Evolutionary conservation across 495 filamentous ascomycete genomes (phyloP).

Genomic region (Aspergillus affinis): DNA sequence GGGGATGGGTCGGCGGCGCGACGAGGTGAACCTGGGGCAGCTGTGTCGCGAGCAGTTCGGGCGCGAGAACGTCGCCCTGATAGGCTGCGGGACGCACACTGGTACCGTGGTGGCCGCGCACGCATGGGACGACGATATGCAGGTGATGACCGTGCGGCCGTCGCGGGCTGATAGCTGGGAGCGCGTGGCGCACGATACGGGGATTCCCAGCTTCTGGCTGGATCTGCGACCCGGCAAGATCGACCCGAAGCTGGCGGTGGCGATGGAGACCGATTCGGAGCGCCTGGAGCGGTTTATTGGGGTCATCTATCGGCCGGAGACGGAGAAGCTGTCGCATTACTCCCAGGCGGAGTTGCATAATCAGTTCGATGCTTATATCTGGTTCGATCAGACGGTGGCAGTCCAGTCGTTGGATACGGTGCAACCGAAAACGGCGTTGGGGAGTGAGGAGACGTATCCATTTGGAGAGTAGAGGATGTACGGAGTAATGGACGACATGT

Average conservation of each 20-base stretch:
- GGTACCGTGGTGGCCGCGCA: conserved; percentile 58
- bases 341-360: conserved; percentile 51
- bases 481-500: not conserved
- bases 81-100: conserved; percentile 53
- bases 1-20: conserved; percentile 50
- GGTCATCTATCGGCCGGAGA: conserved; percentile 58
- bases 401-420: conserved; percentile 51
- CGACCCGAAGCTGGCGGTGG: conserved; percentile 36
- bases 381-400: conserved; percentile 55
- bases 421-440: conserved; percentile 48
- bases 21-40: conserved; percentile 58
- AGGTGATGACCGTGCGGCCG: conserved; percentile 49
- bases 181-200: conserved; percentile 43
- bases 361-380: conserved; percentile 58
- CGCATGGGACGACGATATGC: conserved; percentile 58
- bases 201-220: conserved; percentile 46
- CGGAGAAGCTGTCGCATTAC: conserved; percentile 56
- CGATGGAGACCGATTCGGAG: conserved; percentile 36
- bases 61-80: conserved; percentile 45
- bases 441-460: conserved; percentile 56
- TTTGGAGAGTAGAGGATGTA: conserved; percentile 46
- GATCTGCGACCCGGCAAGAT: conserved; percentile 46
- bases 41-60: conserved; percentile 53
- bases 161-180: conserved; percentile 47
- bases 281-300: conserved; percentile 57